phyloP scores from a whole-genome alignment of 257 asterid genomes.

The Solanum rostratum region DNA sequence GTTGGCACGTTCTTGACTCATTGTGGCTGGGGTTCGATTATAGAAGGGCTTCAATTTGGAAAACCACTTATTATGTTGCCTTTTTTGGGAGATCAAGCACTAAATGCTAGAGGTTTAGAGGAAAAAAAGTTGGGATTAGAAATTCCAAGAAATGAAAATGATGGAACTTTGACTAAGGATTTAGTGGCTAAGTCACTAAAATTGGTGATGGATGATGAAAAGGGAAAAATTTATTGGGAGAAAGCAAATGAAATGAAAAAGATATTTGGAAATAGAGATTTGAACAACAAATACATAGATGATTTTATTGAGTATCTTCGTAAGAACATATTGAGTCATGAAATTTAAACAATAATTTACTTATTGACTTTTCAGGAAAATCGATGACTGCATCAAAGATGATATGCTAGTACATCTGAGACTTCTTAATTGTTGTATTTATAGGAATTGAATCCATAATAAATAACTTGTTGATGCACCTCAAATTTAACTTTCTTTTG shows the following conservation, averaged over 20 bases:
- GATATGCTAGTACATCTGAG: too few relatives aligned
- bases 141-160: conserved; percentile 10
- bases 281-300: conserved; percentile 8
- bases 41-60: conserved; percentile 19
- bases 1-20: conserved; percentile 7
- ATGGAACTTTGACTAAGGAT: conserved; percentile 17
- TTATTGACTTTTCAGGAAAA: too few relatives aligned
- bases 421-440: too few relatives aligned
- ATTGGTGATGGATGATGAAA: conserved; percentile 12
- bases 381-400: too few relatives aligned
- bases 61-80: conserved; percentile 21
- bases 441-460: too few relatives aligned
- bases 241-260: conserved; percentile 2
- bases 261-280: conserved; percentile 6
- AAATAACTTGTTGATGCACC: too few relatives aligned
- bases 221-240: conserved; percentile 4
- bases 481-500: too few relatives aligned
- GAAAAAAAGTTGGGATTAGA: conserved; percentile 17
- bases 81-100: conserved; percentile 18
- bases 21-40: conserved; percentile 14
- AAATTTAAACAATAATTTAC: not conserved
- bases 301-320: not conserved
- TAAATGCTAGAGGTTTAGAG: conserved; percentile 19
- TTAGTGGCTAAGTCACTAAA: conserved; percentile 12
- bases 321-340: not conserved